Evolutionary conservation across 768 basidiomycete genomes (phyloP).

Genomic region (Tulasnella calospora): DNA sequence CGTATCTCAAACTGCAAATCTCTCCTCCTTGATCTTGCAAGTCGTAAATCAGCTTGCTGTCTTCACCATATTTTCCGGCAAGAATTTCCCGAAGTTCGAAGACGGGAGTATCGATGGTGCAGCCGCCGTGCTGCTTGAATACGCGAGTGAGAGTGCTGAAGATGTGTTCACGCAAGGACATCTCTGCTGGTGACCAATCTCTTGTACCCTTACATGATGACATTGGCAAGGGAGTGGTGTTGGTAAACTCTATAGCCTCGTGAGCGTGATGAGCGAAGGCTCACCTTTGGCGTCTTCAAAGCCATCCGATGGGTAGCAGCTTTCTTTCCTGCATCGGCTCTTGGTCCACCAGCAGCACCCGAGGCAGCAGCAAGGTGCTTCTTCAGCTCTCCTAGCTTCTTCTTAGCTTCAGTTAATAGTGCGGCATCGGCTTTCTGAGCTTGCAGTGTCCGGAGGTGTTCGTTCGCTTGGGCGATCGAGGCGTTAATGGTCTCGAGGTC

Average conservation of each 20-base stretch:
- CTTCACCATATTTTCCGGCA: conserved; percentile 96
- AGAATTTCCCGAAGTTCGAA: conserved; percentile 97
- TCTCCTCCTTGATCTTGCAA: conserved; percentile 97
- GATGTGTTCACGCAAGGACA: conserved; percentile 85
- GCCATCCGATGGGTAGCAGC: conserved; percentile 49
- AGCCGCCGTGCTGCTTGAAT: conserved; percentile 84
- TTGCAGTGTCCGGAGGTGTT: conserved; percentile 27
- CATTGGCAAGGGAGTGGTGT: conserved; percentile 2
- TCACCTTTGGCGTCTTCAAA: conserved; percentile 91
- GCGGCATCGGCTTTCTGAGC: conserved; percentile 48
- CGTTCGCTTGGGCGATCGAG: conserved; percentile 26
- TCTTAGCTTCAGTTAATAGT: conserved; percentile 57
- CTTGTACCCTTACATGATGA: conserved; percentile 67
- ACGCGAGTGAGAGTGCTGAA: conserved; percentile 81
- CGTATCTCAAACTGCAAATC: conserved; percentile 88
- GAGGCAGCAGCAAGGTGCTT: conserved; percentile 30
- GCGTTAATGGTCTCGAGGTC: conserved; percentile 25
- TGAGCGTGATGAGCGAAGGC: conserved; percentile 30
- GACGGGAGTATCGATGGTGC: conserved; percentile 94
- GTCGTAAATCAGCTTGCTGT: conserved; percentile 95
- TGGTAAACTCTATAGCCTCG: background rate
- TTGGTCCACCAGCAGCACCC: conserved; percentile 38
- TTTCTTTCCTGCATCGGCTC: conserved; percentile 51
- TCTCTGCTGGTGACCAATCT: conserved; percentile 89
- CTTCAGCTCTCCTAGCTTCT: conserved; percentile 45